A percentile compares a stretch with the other conserved stretches of the same genome.
Conservation (phyloP, 179 eudicot species). For the Dionaea muscipula region DNA sequence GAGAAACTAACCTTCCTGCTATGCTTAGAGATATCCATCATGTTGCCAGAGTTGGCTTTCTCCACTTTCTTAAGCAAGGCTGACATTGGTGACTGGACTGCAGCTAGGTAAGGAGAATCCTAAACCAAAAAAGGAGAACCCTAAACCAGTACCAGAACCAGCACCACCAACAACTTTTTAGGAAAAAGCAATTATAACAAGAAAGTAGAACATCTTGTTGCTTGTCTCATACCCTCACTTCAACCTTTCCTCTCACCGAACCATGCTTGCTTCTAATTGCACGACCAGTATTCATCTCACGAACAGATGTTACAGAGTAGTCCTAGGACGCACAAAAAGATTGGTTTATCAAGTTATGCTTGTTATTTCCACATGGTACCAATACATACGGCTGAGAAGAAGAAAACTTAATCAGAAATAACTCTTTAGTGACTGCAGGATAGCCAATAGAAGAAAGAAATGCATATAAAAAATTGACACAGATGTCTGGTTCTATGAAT, state of each 20-base stretch:
- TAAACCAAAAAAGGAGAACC: constrained; percentile 16
- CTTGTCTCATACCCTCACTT: constrained; percentile 18
- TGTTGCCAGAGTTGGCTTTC: constrained; percentile 46
- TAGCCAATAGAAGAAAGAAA: too few species aligned
- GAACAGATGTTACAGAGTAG: constrained; percentile 37
- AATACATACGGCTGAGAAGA: too few species aligned
- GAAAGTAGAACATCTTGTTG: not conserved
- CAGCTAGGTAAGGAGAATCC: constrained; percentile 42
- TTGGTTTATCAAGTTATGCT: not conserved
- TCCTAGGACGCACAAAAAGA: constrained; percentile 26
- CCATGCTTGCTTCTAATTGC: constrained; percentile 27
- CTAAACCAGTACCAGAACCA: constrained; percentile 5
- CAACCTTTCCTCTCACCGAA: constrained; percentile 23
- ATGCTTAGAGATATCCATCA: constrained; percentile 55
- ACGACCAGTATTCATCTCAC: constrained; percentile 32
- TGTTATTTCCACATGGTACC: too few species aligned
- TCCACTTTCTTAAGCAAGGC: constrained; percentile 57
- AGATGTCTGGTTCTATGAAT: too few species aligned
- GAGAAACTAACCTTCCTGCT: constrained; percentile 61
- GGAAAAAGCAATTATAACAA: not conserved
- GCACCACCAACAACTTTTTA: not conserved
- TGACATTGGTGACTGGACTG: constrained; percentile 54
- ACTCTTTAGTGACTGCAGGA: too few species aligned
- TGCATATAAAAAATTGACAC: too few species aligned
- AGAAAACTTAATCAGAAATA: too few species aligned